Conservation (phyloP, 805 yeast species). For the Kuraishia floccosa region DNA sequence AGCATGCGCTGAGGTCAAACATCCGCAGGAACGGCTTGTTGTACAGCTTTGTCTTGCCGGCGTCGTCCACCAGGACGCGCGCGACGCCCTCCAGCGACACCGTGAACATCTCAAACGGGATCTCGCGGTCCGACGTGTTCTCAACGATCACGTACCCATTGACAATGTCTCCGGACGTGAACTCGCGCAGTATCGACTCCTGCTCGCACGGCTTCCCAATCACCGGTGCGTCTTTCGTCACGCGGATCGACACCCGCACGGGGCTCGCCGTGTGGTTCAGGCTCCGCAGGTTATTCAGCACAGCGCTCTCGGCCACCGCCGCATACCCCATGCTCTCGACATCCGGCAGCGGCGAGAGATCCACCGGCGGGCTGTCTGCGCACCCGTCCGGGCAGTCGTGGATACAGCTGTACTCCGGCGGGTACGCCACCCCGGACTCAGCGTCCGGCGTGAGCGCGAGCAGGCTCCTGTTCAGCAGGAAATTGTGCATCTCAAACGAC, state of each 20-base stretch:
- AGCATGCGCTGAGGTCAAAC: conserved; percentile 4
- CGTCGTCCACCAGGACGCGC: not conserved
- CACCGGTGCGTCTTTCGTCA: conserved; percentile 30
- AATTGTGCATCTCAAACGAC: conserved; percentile 58
- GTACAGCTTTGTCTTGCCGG: not conserved
- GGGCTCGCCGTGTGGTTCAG: conserved; percentile 14
- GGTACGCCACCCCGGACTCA: conserved; percentile 8
- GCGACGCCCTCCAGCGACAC: conserved; percentile 41
- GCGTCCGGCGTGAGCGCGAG: conserved; percentile 5
- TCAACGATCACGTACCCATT: conserved; percentile 41
- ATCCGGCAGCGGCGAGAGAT: not conserved
- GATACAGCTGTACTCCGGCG: conserved; percentile 10
- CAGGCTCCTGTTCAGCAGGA: conserved; percentile 12
- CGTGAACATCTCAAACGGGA: conserved; percentile 54
- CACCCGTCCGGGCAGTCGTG: not conserved
- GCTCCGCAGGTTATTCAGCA: conserved; percentile 16
- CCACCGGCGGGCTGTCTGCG: not conserved
- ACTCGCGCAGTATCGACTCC: conserved; percentile 35
- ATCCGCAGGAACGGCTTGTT: conserved; percentile 4
- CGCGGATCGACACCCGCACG: conserved; percentile 12
- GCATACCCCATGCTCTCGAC: not conserved
- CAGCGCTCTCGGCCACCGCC: not conserved
- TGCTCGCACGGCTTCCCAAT: conserved; percentile 8
- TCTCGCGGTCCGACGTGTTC: conserved; percentile 25
- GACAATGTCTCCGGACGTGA: conserved; percentile 55